Conservation (phyloP, 176 grass and related monocot species). For the Oryza glaberrima region DNA sequence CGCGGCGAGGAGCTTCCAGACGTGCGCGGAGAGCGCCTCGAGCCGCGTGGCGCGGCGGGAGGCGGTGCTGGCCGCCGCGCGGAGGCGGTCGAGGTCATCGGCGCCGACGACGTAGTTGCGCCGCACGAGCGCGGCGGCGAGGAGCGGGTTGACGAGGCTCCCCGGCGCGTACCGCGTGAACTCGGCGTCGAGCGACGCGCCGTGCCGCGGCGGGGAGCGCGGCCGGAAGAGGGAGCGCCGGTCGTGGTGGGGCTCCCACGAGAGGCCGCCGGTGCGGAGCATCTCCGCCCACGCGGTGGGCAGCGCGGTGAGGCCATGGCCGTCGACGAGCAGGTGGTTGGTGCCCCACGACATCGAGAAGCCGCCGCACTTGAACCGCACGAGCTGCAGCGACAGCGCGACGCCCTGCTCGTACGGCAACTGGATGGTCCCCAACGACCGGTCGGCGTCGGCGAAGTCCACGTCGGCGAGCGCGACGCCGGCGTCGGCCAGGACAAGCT, state of each 20-base stretch:
- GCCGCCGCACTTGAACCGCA: constrained; percentile 68
- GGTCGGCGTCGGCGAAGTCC: constrained; percentile 58
- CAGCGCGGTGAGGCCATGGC: constrained; percentile 57
- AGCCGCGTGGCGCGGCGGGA: constrained; percentile 46
- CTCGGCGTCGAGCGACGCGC: constrained; percentile 46
- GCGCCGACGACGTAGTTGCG: constrained; percentile 60
- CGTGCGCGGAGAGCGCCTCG: constrained; percentile 64
- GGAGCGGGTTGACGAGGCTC: constrained; percentile 49
- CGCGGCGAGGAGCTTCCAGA: constrained; percentile 70
- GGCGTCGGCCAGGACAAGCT: constrained; percentile 60
- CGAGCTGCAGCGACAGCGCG: constrained; percentile 75
- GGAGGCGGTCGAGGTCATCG: constrained; percentile 54
- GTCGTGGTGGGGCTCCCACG: constrained; percentile 59
- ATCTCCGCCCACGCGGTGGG: constrained; percentile 62
- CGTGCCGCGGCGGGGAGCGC: constrained; percentile 39
- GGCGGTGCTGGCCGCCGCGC: constrained; percentile 26
- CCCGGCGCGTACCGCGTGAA: constrained; percentile 49
- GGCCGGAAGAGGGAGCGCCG: constrained; percentile 54
- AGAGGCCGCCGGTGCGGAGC: constrained; percentile 29
- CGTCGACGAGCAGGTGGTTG: constrained; percentile 69
- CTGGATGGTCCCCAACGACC: constrained; percentile 41
- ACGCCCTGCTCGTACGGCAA: constrained; percentile 50
- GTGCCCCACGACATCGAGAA: constrained; percentile 69
- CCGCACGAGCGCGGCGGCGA: constrained; percentile 43
- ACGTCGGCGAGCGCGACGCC: constrained; percentile 31